phyloP scores from a whole-genome alignment of 805 yeast species.

The Metschnikowia shivogae region DNA sequence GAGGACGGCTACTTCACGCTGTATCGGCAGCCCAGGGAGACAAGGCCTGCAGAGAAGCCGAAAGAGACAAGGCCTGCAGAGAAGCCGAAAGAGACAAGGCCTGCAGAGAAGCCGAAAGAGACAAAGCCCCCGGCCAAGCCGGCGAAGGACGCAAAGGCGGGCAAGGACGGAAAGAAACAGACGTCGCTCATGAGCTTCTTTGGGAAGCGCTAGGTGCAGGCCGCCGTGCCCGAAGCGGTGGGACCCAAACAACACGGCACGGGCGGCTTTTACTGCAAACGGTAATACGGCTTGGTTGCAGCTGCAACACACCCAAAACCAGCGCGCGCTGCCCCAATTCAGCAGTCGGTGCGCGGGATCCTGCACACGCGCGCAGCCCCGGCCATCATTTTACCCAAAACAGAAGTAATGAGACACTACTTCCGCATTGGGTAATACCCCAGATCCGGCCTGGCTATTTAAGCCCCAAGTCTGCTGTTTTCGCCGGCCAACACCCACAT shows the following conservation, averaged over 20 bases:
- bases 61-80: neutral
- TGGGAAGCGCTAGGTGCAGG: slow-evolving; percentile 27
- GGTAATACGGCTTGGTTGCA: neutral
- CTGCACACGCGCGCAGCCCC: slow-evolving; percentile 1
- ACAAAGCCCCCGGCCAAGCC: neutral
- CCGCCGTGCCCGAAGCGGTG: too few species aligned
- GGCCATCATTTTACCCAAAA: slow-evolving; percentile 2
- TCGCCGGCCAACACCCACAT: too few species aligned
- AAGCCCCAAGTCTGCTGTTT: neutral
- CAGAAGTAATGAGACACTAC: neutral
- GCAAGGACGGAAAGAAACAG: slow-evolving; percentile 32
- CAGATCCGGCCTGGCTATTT: neutral
- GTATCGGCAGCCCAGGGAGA: slow-evolving; percentile 15
- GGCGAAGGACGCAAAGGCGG: neutral
- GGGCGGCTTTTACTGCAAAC: neutral
- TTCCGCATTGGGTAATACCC: slow-evolving; percentile 3
- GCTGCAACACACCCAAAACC: neutral
- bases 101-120: neutral
- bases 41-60: slow-evolving; percentile 4
- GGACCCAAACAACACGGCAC: too few species aligned
- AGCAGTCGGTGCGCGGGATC: neutral
- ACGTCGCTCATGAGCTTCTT: slow-evolving; percentile 47
- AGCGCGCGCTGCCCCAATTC: neutral
- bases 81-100: slow-evolving; percentile 1
- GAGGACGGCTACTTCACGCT: slow-evolving; percentile 52